Evolutionary conservation across 306 rosid genomes (phyloP).

Genomic region (Medicago lupulina): DNA sequence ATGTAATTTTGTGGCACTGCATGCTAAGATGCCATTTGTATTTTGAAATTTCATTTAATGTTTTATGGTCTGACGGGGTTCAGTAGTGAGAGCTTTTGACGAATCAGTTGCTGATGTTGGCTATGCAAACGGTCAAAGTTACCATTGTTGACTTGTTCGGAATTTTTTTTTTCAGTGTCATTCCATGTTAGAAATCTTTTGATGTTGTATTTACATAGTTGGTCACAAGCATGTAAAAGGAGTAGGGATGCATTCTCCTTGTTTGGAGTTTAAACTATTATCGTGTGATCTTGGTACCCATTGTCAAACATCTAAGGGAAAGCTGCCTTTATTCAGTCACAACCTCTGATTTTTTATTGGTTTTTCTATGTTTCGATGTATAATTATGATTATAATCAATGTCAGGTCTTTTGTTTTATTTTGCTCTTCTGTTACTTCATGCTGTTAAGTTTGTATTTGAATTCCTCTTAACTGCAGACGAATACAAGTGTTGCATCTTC

Average conservation of each 20-base stretch:
- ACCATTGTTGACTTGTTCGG: conserved; percentile 6
- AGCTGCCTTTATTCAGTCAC: not conserved
- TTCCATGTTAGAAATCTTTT: not conserved
- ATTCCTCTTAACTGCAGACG: conserved; percentile 64
- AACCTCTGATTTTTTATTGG: conserved; percentile 14
- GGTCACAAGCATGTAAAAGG: not conserved
- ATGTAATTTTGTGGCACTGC: not conserved
- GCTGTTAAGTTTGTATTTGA: conserved; percentile 20
- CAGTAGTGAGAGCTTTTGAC: not conserved
- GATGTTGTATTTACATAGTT: not conserved
- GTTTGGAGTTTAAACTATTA: not conserved
- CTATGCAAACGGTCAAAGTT: not conserved
- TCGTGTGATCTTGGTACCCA: not conserved
- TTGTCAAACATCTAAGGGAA: not conserved
- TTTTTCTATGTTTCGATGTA: not conserved
- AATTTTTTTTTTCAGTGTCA: not conserved
- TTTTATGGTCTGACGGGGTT: not conserved
- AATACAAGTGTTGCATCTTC: conserved; percentile 91
- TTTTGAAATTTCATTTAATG: not conserved
- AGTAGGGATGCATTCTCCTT: not conserved
- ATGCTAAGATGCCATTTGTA: not conserved
- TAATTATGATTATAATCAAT: conserved; percentile 1
- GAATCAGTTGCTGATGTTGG: conserved; percentile 2
- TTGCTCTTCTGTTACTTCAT: not conserved
- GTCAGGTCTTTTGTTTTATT: not conserved